Evolutionary conservation across 495 filamentous ascomycete species (phyloP).

Genomic region (Oidiodendron maius): DNA sequence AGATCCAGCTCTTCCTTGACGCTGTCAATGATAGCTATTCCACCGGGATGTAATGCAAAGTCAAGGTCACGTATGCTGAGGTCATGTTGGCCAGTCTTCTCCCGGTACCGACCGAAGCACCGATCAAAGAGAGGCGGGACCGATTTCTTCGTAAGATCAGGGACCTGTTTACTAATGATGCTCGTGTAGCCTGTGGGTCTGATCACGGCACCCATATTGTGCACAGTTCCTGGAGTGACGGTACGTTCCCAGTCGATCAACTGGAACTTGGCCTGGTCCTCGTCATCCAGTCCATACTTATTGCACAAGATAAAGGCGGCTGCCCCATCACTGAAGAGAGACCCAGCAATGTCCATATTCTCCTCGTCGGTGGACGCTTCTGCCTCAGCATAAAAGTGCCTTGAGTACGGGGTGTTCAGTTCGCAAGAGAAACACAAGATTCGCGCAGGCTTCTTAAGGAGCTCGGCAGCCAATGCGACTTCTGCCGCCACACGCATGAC

Average conservation of each 20-base stretch:
- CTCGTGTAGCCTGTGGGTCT: slow-evolving; percentile 23
- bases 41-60: slow-evolving; percentile 45
- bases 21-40: slow-evolving; percentile 37
- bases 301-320: slow-evolving; percentile 41
- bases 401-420: slow-evolving; percentile 31
- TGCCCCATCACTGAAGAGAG: slow-evolving; percentile 40
- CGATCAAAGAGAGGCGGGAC: neutral
- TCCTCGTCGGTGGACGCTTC: slow-evolving; percentile 26
- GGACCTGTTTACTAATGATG: neutral
- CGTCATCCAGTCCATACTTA: slow-evolving; percentile 12
- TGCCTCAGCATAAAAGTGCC: slow-evolving; percentile 24
- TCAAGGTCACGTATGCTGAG: slow-evolving; percentile 29
- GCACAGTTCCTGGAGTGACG: slow-evolving; percentile 24
- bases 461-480: slow-evolving; percentile 31
- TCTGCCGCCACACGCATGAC: slow-evolving; percentile 36
- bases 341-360: slow-evolving; percentile 29
- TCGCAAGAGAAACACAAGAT: slow-evolving; percentile 39
- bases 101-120: neutral
- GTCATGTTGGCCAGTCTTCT: slow-evolving; percentile 9
- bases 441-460: slow-evolving; percentile 23
- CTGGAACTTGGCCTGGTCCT: slow-evolving; percentile 6
- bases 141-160: neutral
- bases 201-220: slow-evolving; percentile 29
- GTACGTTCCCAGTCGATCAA: slow-evolving; percentile 2
- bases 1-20: slow-evolving; percentile 29